Base-by-base conservation (phyloP, 2,329 filamentous ascomycete genomes). In the Pezicula radicicola region DNA sequence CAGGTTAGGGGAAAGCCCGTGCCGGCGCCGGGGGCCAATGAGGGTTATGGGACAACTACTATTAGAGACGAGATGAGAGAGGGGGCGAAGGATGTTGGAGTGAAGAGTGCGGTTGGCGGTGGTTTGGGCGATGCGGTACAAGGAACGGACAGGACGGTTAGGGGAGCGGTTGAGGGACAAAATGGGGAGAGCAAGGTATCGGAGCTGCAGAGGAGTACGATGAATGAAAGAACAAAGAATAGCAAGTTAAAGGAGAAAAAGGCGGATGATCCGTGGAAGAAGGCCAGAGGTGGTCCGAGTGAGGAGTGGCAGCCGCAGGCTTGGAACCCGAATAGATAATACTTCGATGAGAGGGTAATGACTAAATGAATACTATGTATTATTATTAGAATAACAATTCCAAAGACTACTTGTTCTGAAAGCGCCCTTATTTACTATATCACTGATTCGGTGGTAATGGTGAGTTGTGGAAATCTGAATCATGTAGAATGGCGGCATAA, bases 231-330 rank as follows among this genome's bases (percentile, higher is more conserved):
- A 30, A 44, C 10, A 13, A 33, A 33, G 5, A 33, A 13, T 33
- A 13, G 12, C 30, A 33, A 33, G 12, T 10, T 33, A 43, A 48
- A 57, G 48, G 56, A 53, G 28, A 54, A 57, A 46, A 54, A 57
- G 39, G 50, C 54, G 28, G 58, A 63, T 9, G 62, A 85, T 63
- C 84, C 84, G 2, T 88, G 84, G 84, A 78, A 78, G 28, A 75
- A 73, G 56, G 73, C 76, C 1, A 73, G 67, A n/a, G 72, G 72
- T n/a, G 76, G 75, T 0, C 81, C 83, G 0, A 75, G 84, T 49
- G 84, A 88, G 64, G 55, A 59, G 33, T 66, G 61, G 60, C 59
- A 66, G 41, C 87, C 87, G 0, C 65, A 80, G 45, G 71, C 81
- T 3, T 89, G 86, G 86, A 54, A 53, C 9, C 30, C 30, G 9